Evolutionary conservation across 441 rosid genomes (phyloP).

Genomic region (Aquilaria agallochum): DNA sequence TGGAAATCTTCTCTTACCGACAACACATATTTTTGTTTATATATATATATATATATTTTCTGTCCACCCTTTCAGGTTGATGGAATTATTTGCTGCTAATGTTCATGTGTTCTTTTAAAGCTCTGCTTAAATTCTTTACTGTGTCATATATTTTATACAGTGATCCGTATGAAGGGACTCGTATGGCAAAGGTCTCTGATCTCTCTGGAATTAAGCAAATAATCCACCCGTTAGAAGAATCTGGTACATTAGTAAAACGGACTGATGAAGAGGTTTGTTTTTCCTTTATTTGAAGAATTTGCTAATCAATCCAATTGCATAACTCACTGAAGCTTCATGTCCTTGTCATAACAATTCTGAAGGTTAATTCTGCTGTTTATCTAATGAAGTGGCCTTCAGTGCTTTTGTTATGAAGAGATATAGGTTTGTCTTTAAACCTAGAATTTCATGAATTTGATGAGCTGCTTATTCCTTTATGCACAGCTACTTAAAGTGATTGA

Average conservation of each 20-base stretch:
- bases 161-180: constrained; percentile 86
- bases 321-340: too few species aligned
- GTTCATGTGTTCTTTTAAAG: too few species aligned
- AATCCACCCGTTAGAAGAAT: constrained; percentile 66
- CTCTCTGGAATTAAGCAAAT: constrained; percentile 67
- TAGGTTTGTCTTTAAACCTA: too few species aligned
- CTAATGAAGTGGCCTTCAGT: neutral
- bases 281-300: neutral
- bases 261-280: constrained; percentile 67
- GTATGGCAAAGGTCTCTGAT: constrained; percentile 69
- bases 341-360: too few species aligned
- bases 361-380: neutral
- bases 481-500: constrained; percentile 62
- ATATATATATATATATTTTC: too few species aligned
- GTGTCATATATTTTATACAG: constrained; percentile 21
- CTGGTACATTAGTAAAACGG: constrained; percentile 63
- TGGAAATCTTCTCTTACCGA: too few species aligned
- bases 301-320: too few species aligned
- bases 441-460: too few species aligned
- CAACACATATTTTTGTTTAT: too few species aligned
- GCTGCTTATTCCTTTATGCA: too few species aligned
- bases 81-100: neutral
- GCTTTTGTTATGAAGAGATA: too few species aligned
- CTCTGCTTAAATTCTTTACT: too few species aligned
- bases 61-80: neutral